phyloP scores from a whole-genome alignment of 805 yeast genomes.

The Sugiyamaella smithiae region DNA sequence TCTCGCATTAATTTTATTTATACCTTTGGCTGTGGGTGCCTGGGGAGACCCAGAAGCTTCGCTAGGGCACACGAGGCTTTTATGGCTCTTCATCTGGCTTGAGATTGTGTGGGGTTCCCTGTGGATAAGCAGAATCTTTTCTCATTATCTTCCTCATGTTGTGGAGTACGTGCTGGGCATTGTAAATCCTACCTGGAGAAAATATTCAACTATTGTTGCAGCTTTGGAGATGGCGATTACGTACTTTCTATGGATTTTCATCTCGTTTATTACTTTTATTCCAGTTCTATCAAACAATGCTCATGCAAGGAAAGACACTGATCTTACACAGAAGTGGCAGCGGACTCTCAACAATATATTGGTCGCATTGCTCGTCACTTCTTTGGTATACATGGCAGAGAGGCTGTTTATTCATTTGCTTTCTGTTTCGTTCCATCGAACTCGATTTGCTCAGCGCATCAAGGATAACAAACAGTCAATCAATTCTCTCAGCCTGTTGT shows the following conservation, averaged over 20 bases:
- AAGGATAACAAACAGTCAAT: constrained; percentile 35
- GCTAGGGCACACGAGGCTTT: constrained; percentile 35
- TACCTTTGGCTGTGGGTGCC: constrained; percentile 40
- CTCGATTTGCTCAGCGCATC: constrained; percentile 39
- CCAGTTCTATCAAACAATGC: constrained; percentile 34
- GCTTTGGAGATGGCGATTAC: constrained; percentile 37
- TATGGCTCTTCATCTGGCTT: constrained; percentile 42
- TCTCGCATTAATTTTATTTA: constrained; percentile 35
- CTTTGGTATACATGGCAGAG: constrained; percentile 37
- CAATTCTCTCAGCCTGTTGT: constrained; percentile 30
- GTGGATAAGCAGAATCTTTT: constrained; percentile 33
- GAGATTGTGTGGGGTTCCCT: constrained; percentile 40
- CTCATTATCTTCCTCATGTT: constrained; percentile 35
- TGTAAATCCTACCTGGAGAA: constrained; percentile 32
- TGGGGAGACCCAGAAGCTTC: constrained; percentile 32
- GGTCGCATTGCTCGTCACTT: constrained; percentile 37
- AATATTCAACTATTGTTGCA: constrained; percentile 31
- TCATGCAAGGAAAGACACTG: constrained; percentile 22
- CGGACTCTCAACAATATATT: constrained; percentile 33
- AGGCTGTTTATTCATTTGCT: constrained; percentile 37
- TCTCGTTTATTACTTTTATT: constrained; percentile 37
- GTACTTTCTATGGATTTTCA: constrained; percentile 35
- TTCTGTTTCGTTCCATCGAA: constrained; percentile 40
- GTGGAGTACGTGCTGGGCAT: constrained; percentile 31
- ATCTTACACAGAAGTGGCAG: constrained; percentile 35